phyloP scores from a whole-genome alignment of 2,329 filamentous ascomycete genomes.

The Bipolaris bicolor region DNA sequence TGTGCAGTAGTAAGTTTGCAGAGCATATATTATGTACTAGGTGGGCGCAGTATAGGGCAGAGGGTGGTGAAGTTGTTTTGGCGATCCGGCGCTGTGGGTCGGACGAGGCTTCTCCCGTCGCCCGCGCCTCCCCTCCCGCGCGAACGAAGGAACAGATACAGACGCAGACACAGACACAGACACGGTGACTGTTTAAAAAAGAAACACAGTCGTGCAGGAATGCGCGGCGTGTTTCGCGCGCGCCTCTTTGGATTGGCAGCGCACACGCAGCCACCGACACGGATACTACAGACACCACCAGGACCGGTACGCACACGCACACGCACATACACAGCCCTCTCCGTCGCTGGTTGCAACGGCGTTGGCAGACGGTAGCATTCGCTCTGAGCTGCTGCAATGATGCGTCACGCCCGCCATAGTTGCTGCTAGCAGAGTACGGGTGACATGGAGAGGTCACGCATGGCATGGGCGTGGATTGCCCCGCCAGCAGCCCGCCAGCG shows the following conservation, averaged over 20 bases:
- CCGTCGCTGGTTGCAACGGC: not conserved
- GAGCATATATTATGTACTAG: not conserved
- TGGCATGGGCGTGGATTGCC: not conserved
- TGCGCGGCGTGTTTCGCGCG: not conserved
- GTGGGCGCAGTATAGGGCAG: not conserved
- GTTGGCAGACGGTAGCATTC: not conserved
- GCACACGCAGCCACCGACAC: not conserved
- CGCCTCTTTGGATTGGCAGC: not conserved
- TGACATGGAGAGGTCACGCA: too few species aligned
- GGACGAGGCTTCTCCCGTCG: constrained; percentile 22
- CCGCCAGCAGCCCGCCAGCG: not conserved
- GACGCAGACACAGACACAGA: too few species aligned
- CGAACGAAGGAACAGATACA: constrained; percentile 8
- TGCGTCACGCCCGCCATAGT: constrained; percentile 15
- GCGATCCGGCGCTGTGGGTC: constrained; percentile 17
- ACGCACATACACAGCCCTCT: not conserved
- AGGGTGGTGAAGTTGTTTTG: constrained; percentile 1
- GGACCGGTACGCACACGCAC: not conserved
- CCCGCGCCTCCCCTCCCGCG: constrained; percentile 11
- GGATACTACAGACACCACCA: too few species aligned
- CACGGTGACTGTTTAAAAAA: not conserved
- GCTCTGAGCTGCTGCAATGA: not conserved
- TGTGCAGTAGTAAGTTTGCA: not conserved
- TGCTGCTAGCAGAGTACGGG: constrained; percentile 5
- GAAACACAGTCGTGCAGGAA: too few species aligned